Evolutionary conservation across 345 rosid genomes (phyloP).

Genomic region (Pelargonium nanum): DNA sequence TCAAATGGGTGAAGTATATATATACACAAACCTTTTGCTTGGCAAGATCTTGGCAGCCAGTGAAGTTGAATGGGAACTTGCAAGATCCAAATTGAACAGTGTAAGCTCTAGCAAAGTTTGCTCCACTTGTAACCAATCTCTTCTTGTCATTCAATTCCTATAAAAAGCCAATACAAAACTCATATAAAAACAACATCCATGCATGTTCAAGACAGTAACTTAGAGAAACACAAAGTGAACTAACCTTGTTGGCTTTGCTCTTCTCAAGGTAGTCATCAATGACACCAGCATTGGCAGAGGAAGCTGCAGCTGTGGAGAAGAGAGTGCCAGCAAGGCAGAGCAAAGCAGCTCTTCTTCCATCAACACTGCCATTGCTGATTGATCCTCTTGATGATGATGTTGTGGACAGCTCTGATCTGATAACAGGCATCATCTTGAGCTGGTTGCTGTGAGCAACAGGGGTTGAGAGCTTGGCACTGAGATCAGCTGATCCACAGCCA

Average conservation of each 20-base stretch:
- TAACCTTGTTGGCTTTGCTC: slow-evolving; percentile 95
- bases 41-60: slow-evolving; percentile 98
- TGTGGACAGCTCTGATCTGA: slow-evolving; percentile 58
- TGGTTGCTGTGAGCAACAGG: slow-evolving; percentile 24
- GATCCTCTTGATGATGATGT: no score
- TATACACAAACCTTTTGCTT: slow-evolving; percentile 63
- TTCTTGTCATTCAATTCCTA: slow-evolving; percentile 94
- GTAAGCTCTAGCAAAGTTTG: slow-evolving; percentile 91
- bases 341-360: slow-evolving; percentile 73
- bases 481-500: slow-evolving; percentile 52
- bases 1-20: not conserved
- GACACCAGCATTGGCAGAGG: slow-evolving; percentile 78
- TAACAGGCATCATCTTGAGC: slow-evolving; percentile 39
- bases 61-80: slow-evolving; percentile 98
- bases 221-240: not conserved
- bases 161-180: not conserved
- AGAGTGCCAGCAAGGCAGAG: slow-evolving; percentile 60
- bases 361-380: slow-evolving; percentile 22
- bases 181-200: not conserved
- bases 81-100: slow-evolving; percentile 86
- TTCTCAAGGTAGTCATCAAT: slow-evolving; percentile 90
- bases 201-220: not conserved
- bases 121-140: slow-evolving; percentile 94
- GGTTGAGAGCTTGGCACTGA: slow-evolving; percentile 37
- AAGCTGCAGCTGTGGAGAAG: slow-evolving; percentile 46